These are phyloP conservation scores for Balansia obtecta DNA, from an alignment of 2,329 filamentous ascomycete species.

Conservation along the genomic window DNA sequence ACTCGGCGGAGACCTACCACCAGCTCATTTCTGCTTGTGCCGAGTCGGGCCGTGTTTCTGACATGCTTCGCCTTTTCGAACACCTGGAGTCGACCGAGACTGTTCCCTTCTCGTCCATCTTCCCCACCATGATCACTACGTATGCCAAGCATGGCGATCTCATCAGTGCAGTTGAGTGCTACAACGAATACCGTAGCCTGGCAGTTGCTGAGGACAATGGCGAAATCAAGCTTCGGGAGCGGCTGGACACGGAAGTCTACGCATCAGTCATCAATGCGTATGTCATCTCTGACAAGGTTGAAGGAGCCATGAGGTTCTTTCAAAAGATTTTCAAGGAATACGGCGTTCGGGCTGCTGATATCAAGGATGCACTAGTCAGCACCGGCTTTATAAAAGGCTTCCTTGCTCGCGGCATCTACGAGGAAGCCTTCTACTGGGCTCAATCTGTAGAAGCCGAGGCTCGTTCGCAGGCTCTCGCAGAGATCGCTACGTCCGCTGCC, in stretches of 20 bases:
- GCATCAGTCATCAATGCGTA: constrained; percentile 88
- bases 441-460: constrained; percentile 47
- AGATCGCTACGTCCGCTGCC: constrained; percentile 65
- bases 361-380: constrained; percentile 60
- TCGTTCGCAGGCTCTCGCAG: constrained; percentile 52
- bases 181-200: constrained; percentile 83
- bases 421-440: constrained; percentile 64
- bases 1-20: constrained; percentile 74
- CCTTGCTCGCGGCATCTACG: constrained; percentile 55
- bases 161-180: constrained; percentile 81
- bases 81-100: constrained; percentile 77
- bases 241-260: constrained; percentile 76
- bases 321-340: constrained; percentile 59
- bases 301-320: constrained; percentile 77
- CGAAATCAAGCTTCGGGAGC: constrained; percentile 51
- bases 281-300: constrained; percentile 64
- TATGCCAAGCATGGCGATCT: constrained; percentile 75
- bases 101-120: constrained; percentile 66
- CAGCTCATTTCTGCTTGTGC: constrained; percentile 81
- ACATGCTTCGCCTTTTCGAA: constrained; percentile 83
- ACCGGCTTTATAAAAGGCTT: constrained; percentile 71
- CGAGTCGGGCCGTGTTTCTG: constrained; percentile 63
- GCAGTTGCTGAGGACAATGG: constrained; percentile 78
- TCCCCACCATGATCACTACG: constrained; percentile 89
- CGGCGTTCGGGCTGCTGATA: constrained; percentile 41